A percentile compares a stretch with the other conserved stretches of the same genome.
Conservation (phyloP, 1,284 basidiomycete species). For the Porogramme epimiltina region DNA sequence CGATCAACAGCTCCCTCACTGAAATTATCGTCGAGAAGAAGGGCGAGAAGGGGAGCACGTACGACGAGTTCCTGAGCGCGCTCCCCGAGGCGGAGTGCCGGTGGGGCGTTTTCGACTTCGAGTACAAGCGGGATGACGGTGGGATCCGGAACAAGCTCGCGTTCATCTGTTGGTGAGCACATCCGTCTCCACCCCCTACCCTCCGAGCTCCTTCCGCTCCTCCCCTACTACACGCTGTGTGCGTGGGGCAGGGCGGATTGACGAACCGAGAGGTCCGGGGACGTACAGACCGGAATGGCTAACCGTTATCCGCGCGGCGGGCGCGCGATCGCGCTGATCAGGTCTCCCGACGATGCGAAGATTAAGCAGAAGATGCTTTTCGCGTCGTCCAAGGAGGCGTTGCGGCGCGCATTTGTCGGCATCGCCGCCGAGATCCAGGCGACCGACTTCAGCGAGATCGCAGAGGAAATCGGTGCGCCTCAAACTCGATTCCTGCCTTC, state of each 20-base stretch:
- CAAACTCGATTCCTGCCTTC: not conserved
- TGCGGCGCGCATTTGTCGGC: slow-evolving; percentile 75
- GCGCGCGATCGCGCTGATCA: slow-evolving; percentile 35
- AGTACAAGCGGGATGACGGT: slow-evolving; percentile 79
- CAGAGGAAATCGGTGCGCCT: slow-evolving; percentile 73
- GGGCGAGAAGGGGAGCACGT: slow-evolving; percentile 44
- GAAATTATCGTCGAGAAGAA: slow-evolving; percentile 80
- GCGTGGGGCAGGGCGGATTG: not conserved
- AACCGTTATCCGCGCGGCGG: slow-evolving; percentile 22
- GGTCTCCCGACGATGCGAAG: slow-evolving; percentile 88
- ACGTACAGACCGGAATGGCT: slow-evolving; percentile 7
- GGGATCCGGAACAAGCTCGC: slow-evolving; percentile 91
- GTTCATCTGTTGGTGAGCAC: slow-evolving; percentile 81
- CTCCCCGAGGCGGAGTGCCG: slow-evolving; percentile 80
- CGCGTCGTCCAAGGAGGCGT: slow-evolving; percentile 89
- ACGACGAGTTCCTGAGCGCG: slow-evolving; percentile 78
- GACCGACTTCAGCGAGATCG: slow-evolving; percentile 81
- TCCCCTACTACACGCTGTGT: no score
- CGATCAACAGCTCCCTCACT: slow-evolving; percentile 62
- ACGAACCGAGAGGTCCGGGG: no score
- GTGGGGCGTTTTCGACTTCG: slow-evolving; percentile 94
- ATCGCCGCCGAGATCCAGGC: slow-evolving; percentile 86
- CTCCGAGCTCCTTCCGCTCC: not conserved
- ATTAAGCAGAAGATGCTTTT: slow-evolving; percentile 96
- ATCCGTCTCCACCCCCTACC: not conserved